phyloP scores from a whole-genome alignment of 2,329 filamentous ascomycete species.

The Ceratocystis eucalypticola region DNA sequence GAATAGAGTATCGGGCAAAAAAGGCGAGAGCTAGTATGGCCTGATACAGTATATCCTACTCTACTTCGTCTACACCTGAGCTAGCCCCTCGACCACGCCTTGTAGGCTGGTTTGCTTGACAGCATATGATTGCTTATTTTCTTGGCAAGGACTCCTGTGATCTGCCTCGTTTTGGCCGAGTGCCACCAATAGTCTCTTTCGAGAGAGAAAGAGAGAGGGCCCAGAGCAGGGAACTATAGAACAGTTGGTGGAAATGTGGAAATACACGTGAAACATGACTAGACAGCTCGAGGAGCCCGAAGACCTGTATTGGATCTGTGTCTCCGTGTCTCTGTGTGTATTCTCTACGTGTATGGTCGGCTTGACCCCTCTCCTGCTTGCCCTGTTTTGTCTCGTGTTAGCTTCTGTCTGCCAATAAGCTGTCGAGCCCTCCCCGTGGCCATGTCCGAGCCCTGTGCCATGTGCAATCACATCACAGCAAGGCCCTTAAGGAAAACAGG shows the following conservation, averaged over 20 bases:
- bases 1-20: neutral
- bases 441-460: neutral
- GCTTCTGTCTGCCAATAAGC: neutral
- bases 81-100: neutral
- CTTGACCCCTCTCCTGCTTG: neutral
- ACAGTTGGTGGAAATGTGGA: neutral
- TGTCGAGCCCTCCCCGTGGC: neutral
- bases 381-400: neutral
- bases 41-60: neutral
- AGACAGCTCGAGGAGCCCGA: neutral
- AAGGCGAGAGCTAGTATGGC: neutral
- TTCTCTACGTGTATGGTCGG: neutral
- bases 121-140: neutral
- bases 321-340: neutral
- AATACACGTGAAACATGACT: constrained; percentile 6
- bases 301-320: neutral
- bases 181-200: constrained; percentile 5
- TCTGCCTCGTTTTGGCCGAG: neutral
- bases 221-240: neutral
- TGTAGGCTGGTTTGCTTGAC: no score
- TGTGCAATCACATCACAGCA: neutral
- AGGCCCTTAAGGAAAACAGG: neutral
- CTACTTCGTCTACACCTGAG: neutral
- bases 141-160: neutral
- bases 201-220: neutral